Percentiles rank a stretch among this genome's conserved stretches.
Conservation (phyloP, 2,329 filamentous ascomycete genomes). For the Claviceps citrina region DNA sequence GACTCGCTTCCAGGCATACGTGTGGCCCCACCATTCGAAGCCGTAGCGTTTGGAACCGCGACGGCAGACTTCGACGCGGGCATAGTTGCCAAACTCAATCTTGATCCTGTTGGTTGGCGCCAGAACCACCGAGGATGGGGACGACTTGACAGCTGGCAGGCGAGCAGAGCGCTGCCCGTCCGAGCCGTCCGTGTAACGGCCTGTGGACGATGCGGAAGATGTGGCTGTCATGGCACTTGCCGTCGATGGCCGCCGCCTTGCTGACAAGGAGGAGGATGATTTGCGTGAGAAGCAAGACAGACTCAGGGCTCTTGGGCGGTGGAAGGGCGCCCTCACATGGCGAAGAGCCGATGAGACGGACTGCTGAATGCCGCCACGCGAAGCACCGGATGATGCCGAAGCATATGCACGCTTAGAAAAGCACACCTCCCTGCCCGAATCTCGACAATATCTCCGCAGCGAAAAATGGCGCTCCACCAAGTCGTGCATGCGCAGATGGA, state of each 20-base stretch:
- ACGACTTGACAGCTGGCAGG: constrained; percentile 7
- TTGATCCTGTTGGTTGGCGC: constrained; percentile 63
- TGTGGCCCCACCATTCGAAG: constrained; percentile 84
- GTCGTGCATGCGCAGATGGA: constrained; percentile 92
- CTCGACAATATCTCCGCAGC: constrained; percentile 75
- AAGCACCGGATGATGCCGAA: constrained; percentile 9
- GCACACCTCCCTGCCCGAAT: constrained; percentile 87
- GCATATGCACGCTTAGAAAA: constrained; percentile 58
- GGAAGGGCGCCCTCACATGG: constrained; percentile 24
- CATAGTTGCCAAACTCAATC: constrained; percentile 95
- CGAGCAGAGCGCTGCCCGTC: constrained; percentile 1
- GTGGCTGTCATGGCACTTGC: constrained; percentile 9
- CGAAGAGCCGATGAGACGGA: constrained; percentile 33
- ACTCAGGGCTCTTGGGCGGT: constrained; percentile 12
- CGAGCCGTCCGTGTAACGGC: not conserved
- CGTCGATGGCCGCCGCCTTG: constrained; percentile 8
- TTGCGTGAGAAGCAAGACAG: constrained; percentile 5
- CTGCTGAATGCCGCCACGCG: constrained; percentile 2
- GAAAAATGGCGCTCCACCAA: constrained; percentile 77
- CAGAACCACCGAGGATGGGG: constrained; percentile 19
- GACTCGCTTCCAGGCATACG: constrained; percentile 70
- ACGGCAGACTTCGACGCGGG: constrained; percentile 69
- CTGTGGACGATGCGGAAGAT: not conserved
- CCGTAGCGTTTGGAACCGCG: constrained; percentile 63
- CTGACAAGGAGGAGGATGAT: constrained; percentile 12